Conservation (phyloP, 805 yeast genomes). For the Pichia nanzhaoensis region DNA sequence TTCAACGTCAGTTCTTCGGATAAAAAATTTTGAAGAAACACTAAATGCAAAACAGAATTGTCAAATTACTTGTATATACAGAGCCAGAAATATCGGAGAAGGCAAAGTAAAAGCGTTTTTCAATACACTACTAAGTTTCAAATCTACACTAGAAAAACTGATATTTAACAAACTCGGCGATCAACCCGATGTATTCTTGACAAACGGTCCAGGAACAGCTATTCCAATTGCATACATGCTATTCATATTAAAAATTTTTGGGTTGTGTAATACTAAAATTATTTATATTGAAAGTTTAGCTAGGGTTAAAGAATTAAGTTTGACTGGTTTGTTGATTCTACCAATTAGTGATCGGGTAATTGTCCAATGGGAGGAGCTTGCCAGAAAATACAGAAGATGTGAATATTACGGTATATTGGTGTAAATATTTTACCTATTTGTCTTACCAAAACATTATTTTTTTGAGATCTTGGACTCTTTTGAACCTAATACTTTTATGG, state of each 20-base stretch:
- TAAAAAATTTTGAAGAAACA: constrained; percentile 32
- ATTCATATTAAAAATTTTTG: constrained; percentile 44
- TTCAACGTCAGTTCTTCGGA: constrained; percentile 36
- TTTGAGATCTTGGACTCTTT: not conserved
- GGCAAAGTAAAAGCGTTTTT: constrained; percentile 25
- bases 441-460: not conserved
- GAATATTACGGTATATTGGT: constrained; percentile 78
- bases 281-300: constrained; percentile 86
- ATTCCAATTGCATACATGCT: constrained; percentile 60
- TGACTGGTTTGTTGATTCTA: constrained; percentile 66
- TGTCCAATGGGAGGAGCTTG: constrained; percentile 82
- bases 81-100: constrained; percentile 36
- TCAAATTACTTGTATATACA: constrained; percentile 24
- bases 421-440: constrained; percentile 20
- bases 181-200: constrained; percentile 30
- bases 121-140: constrained; percentile 31
- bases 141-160: constrained; percentile 16
- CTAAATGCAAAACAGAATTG: constrained; percentile 18
- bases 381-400: constrained; percentile 43
- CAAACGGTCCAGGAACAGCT: constrained; percentile 81
- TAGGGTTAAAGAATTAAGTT: constrained; percentile 64
- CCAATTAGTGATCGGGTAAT: constrained; percentile 71
- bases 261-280: constrained; percentile 45
- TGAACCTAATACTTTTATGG: not conserved
- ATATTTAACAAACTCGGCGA: constrained; percentile 2